Conservation (phyloP, 495 filamentous ascomycete genomes). For the Daldinia bambusicola region DNA sequence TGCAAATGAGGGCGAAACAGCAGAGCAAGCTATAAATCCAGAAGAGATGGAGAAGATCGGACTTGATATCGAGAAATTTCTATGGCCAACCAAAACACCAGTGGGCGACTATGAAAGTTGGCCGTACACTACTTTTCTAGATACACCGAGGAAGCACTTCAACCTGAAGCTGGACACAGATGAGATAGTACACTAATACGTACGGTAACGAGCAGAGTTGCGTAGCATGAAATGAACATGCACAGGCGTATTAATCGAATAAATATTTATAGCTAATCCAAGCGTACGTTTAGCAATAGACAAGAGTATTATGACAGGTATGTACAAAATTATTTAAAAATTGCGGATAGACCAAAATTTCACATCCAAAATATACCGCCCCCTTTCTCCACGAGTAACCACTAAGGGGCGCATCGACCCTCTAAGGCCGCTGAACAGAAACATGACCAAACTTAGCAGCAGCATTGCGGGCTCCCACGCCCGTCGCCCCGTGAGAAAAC, state of each 20-base stretch:
- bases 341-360: no score
- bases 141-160: not conserved
- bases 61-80: not conserved
- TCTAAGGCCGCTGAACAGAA: slow-evolving; percentile 41
- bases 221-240: not conserved
- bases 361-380: no score
- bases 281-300: no score
- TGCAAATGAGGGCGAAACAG: not conserved
- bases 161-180: not conserved
- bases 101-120: slow-evolving; percentile 11
- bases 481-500: slow-evolving; percentile 37
- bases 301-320: no score
- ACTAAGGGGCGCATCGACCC: not conserved
- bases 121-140: slow-evolving; percentile 13
- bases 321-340: no score
- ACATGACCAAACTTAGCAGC: slow-evolving; percentile 36
- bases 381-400: not conserved
- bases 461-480: slow-evolving; percentile 34
- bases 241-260: no score
- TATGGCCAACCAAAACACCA: not conserved
- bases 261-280: no score
- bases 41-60: slow-evolving; percentile 17
- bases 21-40: not conserved
- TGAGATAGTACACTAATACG: not conserved
- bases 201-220: not conserved